Evolutionary conservation across 2,329 filamentous ascomycete species (phyloP).

Genomic region (Monosporascus sp.): DNA sequence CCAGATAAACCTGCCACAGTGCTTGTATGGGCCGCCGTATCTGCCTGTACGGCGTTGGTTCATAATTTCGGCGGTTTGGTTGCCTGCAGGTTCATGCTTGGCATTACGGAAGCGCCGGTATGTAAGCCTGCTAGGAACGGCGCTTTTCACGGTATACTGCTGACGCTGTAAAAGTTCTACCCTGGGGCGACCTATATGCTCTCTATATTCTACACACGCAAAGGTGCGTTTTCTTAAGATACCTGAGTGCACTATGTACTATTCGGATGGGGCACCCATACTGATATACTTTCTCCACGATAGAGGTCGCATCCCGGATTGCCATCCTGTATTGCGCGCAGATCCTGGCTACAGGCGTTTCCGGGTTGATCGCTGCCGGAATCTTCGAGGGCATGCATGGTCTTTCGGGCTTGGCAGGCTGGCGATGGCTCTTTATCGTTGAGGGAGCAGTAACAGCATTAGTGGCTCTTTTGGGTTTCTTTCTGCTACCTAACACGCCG

Average conservation of each 20-base stretch:
- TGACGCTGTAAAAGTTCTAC: too few species aligned
- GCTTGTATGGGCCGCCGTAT: constrained; percentile 21
- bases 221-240: too few species aligned
- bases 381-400: constrained; percentile 51
- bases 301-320: constrained; percentile 14
- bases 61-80: constrained; percentile 32
- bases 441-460: constrained; percentile 56
- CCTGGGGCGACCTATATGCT: too few species aligned
- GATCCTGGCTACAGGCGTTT: constrained; percentile 40
- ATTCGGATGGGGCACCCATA: too few species aligned
- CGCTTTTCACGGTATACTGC: too few species aligned
- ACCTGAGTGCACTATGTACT: too few species aligned
- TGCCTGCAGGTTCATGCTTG: constrained; percentile 22
- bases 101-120: constrained; percentile 5
- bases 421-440: constrained; percentile 47
- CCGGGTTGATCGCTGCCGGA: constrained; percentile 53
- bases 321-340: constrained; percentile 32
- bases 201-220: too few species aligned
- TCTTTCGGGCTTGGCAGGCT: constrained; percentile 38
- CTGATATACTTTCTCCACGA: too few species aligned
- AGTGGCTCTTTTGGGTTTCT: constrained; percentile 56
- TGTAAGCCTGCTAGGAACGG: too few species aligned
- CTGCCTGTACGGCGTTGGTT: constrained; percentile 32
- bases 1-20: too few species aligned
- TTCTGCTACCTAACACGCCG: constrained; percentile 38